These are phyloP conservation scores for Amphibolis antarctica DNA, from an alignment of 106 monocot genomes.

Conservation along the genomic window DNA sequence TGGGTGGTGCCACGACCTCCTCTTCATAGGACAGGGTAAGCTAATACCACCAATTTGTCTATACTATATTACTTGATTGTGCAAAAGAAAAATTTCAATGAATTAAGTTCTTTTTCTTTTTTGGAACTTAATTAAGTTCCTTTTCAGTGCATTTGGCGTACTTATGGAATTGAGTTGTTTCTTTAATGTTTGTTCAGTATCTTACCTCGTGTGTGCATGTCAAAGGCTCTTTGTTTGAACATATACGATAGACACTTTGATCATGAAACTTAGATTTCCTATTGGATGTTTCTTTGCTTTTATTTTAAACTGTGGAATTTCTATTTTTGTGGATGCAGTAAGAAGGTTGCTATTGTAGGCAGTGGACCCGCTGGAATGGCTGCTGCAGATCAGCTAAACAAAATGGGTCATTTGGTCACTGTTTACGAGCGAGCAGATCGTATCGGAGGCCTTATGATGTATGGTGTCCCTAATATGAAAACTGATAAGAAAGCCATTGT, in stretches of 20 bases:
- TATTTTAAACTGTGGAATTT: no score
- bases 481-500: conserved; percentile 67
- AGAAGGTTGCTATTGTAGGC: conserved; percentile 69
- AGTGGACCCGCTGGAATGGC: conserved; percentile 91
- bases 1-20: conserved; percentile 90
- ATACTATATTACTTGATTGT: no score
- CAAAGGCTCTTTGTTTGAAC: no score
- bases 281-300: no score
- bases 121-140: neutral
- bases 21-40: conserved; percentile 71
- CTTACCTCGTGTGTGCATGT: no score
- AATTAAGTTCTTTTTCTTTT: neutral
- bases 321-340: conserved; percentile 32
- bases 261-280: no score
- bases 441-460: conserved; percentile 96
- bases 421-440: conserved; percentile 88
- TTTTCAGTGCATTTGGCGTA: neutral
- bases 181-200: no score
- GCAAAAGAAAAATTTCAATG: no score
- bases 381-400: conserved; percentile 89
- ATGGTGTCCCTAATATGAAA: conserved; percentile 98
- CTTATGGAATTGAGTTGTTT: no score
- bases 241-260: no score
- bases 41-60: neutral
- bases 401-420: conserved; percentile 83